Conservation (phyloP, 2,329 filamentous ascomycete genomes). For the Colletotrichum sp. region DNA sequence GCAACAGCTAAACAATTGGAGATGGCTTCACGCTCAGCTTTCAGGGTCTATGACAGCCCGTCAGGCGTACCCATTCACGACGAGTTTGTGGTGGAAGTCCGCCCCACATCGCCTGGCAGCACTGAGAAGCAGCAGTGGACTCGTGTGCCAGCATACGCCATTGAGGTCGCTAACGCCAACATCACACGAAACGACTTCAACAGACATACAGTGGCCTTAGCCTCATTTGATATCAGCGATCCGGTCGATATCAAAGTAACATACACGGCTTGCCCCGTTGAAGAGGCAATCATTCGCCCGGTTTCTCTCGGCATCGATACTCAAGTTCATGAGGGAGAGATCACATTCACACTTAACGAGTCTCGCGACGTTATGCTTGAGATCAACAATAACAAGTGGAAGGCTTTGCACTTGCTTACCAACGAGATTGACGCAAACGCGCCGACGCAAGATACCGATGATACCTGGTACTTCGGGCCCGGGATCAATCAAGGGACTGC, state of each 20-base stretch:
- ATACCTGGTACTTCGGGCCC: constrained; percentile 29
- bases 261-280: background rate
- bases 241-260: background rate
- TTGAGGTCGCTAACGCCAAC: background rate
- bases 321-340: background rate
- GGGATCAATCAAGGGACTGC: constrained; percentile 25
- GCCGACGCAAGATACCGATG: constrained; percentile 15
- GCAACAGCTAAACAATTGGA: background rate
- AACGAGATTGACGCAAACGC: constrained; percentile 24
- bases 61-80: background rate
- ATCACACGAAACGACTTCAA: background rate
- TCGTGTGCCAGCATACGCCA: background rate
- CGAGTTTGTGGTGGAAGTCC: background rate
- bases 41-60: background rate
- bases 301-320: background rate
- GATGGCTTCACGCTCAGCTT: background rate
- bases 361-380: constrained; percentile 22
- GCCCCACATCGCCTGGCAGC: background rate
- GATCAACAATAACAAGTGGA: constrained; percentile 30
- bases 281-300: background rate
- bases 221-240: background rate
- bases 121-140: background rate
- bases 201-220: background rate
- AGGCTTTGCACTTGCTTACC: constrained; percentile 28
- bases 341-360: background rate